Conservation (phyloP, 805 yeast genomes). For the Nakazawaea sp. region DNA sequence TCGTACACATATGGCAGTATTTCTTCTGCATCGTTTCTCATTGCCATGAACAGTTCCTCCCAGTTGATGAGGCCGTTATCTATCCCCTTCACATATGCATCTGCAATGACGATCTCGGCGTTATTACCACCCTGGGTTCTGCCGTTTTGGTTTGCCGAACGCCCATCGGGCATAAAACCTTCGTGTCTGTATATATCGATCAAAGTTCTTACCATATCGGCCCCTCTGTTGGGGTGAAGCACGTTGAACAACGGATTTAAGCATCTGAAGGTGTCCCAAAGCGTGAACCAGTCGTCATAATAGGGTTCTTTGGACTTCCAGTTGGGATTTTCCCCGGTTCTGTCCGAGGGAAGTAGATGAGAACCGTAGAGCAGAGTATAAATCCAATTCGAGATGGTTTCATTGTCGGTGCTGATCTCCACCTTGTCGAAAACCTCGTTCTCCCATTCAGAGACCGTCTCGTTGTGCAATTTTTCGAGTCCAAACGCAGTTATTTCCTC, state of each 20-base stretch:
- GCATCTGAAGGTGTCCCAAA: conserved; percentile 32
- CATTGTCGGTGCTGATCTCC: conserved; percentile 12
- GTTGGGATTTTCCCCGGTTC: conserved; percentile 25
- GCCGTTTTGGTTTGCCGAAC: conserved; percentile 29
- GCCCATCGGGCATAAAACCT: conserved; percentile 30
- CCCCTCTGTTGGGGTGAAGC: conserved; percentile 20
- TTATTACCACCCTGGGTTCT: conserved; percentile 31
- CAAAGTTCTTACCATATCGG: conserved; percentile 23
- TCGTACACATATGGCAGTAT: conserved; percentile 24
- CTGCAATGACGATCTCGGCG: conserved; percentile 29
- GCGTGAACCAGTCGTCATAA: conserved; percentile 30
- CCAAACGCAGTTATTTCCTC: too few species aligned
- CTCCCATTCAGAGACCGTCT: conserved; percentile 17
- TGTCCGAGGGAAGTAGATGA: conserved; percentile 24
- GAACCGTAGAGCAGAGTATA: conserved; percentile 24
- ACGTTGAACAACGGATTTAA: conserved; percentile 25
- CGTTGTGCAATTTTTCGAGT: conserved; percentile 16
- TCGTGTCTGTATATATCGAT: conserved; percentile 25
- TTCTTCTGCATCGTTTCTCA: conserved; percentile 29
- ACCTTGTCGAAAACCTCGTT: conserved; percentile 16
- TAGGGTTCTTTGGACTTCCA: conserved; percentile 22
- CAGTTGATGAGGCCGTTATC: conserved; percentile 20
- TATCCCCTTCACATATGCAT: conserved; percentile 26
- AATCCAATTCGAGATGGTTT: conserved; percentile 11
- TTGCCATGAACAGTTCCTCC: conserved; percentile 24